Percentiles rank a stretch among this genome's conserved stretches.
Conservation (phyloP, 202 grass and related monocot genomes). For the Digitaria exilis region DNA sequence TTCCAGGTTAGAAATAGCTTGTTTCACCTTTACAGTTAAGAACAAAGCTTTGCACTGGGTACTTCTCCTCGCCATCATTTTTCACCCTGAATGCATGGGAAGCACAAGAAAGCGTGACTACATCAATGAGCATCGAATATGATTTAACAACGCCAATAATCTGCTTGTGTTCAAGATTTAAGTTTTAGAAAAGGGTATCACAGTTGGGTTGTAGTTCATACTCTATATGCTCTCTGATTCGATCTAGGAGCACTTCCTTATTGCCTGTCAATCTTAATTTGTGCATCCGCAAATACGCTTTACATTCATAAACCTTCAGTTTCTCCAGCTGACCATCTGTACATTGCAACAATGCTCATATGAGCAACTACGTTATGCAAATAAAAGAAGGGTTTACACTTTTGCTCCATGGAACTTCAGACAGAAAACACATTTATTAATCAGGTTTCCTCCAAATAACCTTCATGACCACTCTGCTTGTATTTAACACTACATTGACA, state of each 20-base stretch:
- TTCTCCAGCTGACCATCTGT: conserved; percentile 61
- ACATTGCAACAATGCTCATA: conserved; percentile 17
- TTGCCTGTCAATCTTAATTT: conserved; percentile 69
- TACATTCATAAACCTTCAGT: conserved; percentile 66
- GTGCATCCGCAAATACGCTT: conserved; percentile 72
- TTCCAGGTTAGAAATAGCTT: conserved; percentile 10
- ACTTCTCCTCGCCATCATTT: conserved; percentile 58
- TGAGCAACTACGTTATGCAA: not conserved
- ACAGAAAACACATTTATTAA: not conserved
- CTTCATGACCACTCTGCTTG: not conserved
- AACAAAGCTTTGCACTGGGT: conserved; percentile 59
- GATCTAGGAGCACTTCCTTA: conserved; percentile 57
- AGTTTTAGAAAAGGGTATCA: not conserved
- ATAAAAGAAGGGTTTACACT: not conserved
- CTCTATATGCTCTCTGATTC: conserved; percentile 64
- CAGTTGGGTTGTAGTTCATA: conserved; percentile 39
- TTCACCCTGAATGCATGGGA: conserved; percentile 49
- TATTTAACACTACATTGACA: not conserved
- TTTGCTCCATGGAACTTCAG: not conserved
- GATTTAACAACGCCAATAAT: not conserved
- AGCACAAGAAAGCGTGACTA: conserved; percentile 21
- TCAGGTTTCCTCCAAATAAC: not conserved
- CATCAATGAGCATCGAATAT: not conserved
- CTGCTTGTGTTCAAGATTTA: not conserved
- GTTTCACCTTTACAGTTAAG: conserved; percentile 71